A percentile compares a stretch with the other conserved stretches of the same genome.
These are phyloP conservation scores for Prinsepia uniflora DNA, from an alignment of 306 rosid genomes.

Conservation along the genomic window DNA sequence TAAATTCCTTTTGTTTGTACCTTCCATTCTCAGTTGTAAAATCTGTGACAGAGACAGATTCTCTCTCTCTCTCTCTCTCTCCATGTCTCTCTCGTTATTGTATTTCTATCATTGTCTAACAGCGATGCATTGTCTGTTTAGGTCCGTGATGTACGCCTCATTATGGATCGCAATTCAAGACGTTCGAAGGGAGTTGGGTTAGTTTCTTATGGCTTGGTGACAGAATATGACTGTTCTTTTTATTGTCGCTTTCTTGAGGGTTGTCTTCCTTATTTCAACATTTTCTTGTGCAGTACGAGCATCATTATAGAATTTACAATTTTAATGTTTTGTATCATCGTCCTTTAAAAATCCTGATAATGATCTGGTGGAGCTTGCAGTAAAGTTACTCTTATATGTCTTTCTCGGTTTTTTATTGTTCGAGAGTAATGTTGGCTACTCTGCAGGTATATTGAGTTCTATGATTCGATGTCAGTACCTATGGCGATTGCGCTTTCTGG, in stretches of 20 bases:
- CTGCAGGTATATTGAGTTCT: constrained; percentile 79
- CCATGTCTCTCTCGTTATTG: neutral
- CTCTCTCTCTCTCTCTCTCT: no score
- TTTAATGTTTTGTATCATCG: neutral
- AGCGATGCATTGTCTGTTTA: constrained; percentile 18
- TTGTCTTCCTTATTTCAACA: neutral
- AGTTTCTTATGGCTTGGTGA: constrained; percentile 23
- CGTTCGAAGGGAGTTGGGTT: constrained; percentile 99
- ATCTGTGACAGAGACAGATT: neutral
- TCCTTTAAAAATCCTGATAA: neutral
- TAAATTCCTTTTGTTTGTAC: neutral
- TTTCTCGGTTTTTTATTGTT: neutral
- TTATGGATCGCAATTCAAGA: constrained; percentile 95
- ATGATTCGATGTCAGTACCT: constrained; percentile 94
- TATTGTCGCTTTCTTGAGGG: neutral
- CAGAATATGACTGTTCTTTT: neutral
- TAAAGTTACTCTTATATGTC: neutral
- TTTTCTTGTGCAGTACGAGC: neutral
- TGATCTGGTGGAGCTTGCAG: neutral
- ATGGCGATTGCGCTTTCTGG: constrained; percentile 99
- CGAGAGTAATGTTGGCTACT: neutral
- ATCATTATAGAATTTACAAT: neutral
- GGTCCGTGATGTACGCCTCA: constrained; percentile 98
- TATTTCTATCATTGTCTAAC: neutral
- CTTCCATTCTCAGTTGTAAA: neutral